These are phyloP conservation scores for Lactifluus echinatus DNA, from an alignment of 768 basidiomycete species.

Conservation along the genomic window DNA sequence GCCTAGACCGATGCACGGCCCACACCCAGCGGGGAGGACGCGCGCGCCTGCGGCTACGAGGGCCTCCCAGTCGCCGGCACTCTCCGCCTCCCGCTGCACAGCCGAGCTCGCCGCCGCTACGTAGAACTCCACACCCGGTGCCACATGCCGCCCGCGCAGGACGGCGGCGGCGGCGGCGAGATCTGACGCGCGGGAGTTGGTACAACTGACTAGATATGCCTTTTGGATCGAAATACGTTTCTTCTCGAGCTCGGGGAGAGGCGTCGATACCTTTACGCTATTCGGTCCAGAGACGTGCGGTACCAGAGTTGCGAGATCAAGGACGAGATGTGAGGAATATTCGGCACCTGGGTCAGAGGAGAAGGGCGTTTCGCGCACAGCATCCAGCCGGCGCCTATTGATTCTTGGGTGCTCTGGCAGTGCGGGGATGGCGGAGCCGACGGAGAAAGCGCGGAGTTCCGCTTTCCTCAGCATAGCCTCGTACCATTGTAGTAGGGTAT, in stretches of 20 bases:
- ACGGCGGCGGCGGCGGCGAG: slow-evolving; percentile 90
- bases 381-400: slow-evolving; percentile 60
- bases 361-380: slow-evolving; percentile 45
- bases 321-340: slow-evolving; percentile 81
- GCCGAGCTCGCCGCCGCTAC: slow-evolving; percentile 90
- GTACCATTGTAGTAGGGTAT: slow-evolving; percentile 80
- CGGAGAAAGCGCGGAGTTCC: slow-evolving; percentile 66
- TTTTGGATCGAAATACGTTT: slow-evolving; percentile 81
- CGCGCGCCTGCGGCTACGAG: slow-evolving; percentile 86
- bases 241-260: slow-evolving; percentile 74
- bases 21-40: slow-evolving; percentile 90
- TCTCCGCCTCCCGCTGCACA: slow-evolving; percentile 88
- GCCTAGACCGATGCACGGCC: slow-evolving; percentile 96
- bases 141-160: slow-evolving; percentile 69
- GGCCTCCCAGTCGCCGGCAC: slow-evolving; percentile 77
- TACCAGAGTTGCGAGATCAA: slow-evolving; percentile 89
- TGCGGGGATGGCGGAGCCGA: slow-evolving; percentile 46
- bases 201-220: slow-evolving; percentile 97
- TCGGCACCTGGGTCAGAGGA: slow-evolving; percentile 67
- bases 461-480: slow-evolving; percentile 60
- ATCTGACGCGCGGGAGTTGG: slow-evolving; percentile 94
- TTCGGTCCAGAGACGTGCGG: slow-evolving; percentile 97
- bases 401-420: slow-evolving; percentile 82
- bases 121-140: slow-evolving; percentile 91
- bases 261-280: slow-evolving; percentile 93